These are phyloP conservation scores for Fusarium duplospermum DNA, from an alignment of 2,329 filamentous ascomycete species.

Conservation along the genomic window DNA sequence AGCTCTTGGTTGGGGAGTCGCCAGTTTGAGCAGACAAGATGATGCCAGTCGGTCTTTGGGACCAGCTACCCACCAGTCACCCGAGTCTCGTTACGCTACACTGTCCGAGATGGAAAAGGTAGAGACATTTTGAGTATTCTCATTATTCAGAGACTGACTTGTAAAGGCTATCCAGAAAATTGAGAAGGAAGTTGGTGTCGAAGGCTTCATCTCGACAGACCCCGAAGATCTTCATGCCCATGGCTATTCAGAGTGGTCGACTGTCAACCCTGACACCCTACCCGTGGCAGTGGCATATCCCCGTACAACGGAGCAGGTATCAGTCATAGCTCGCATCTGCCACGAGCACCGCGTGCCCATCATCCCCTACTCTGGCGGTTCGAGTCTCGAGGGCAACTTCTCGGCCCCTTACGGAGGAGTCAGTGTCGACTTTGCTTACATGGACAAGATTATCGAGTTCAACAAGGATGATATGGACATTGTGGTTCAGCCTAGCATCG, in stretches of 20 bases:
- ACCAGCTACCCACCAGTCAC: slow-evolving; percentile 26
- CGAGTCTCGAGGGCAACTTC: slow-evolving; percentile 90
- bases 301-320: slow-evolving; percentile 69
- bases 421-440: slow-evolving; percentile 88
- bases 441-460: slow-evolving; percentile 84
- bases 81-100: slow-evolving; percentile 53
- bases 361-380: slow-evolving; percentile 87
- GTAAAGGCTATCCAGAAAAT: slow-evolving; percentile 67
- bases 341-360: slow-evolving; percentile 84
- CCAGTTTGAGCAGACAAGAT: slow-evolving; percentile 41
- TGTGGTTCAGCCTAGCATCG: slow-evolving; percentile 89
- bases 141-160: slow-evolving; percentile 10
- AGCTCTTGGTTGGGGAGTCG: slow-evolving; percentile 55
- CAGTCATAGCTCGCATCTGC: slow-evolving; percentile 74
- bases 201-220: slow-evolving; percentile 72
- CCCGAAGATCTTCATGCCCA: slow-evolving; percentile 70
- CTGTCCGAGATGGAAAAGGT: slow-evolving; percentile 57
- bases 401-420: slow-evolving; percentile 87
- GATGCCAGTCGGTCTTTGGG: not conserved
- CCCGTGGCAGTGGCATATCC: slow-evolving; percentile 75
- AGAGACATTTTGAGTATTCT: slow-evolving; percentile 19
- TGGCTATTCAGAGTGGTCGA: slow-evolving; percentile 77
- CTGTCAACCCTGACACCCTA: slow-evolving; percentile 68
- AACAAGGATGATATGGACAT: slow-evolving; percentile 93
- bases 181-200: slow-evolving; percentile 57